Evolutionary conservation across 2,329 filamentous ascomycete species (phyloP).

Genomic region (Neopestalotiopsis rosae): DNA sequence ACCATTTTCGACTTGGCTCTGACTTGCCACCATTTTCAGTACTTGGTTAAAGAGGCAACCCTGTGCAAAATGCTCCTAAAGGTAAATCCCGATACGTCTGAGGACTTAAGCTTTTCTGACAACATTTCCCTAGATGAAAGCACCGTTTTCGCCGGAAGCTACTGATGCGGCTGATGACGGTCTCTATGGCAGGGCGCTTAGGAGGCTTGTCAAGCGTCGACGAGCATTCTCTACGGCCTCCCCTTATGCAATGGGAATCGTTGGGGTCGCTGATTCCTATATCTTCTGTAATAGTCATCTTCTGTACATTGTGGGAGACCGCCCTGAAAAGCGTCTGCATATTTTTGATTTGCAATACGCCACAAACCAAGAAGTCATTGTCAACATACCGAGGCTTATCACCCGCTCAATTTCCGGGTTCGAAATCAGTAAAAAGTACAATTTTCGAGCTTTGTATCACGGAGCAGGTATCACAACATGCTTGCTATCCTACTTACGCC

Average conservation of each 20-base stretch:
- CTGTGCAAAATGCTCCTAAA: constrained; percentile 64
- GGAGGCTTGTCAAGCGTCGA: constrained; percentile 65
- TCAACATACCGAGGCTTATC: constrained; percentile 56
- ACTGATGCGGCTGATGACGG: constrained; percentile 34
- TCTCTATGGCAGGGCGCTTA: constrained; percentile 57
- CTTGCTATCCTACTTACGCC: constrained; percentile 51
- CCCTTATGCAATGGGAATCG: constrained; percentile 65
- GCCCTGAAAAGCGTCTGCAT: constrained; percentile 48
- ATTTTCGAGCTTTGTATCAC: constrained; percentile 62
- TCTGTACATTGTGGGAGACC: constrained; percentile 63
- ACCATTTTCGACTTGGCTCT: constrained; percentile 63
- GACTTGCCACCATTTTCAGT: constrained; percentile 56
- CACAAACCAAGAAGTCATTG: constrained; percentile 55
- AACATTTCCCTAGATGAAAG: constrained; percentile 37
- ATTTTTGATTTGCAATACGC: constrained; percentile 62
- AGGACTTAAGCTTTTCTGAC: constrained; percentile 28
- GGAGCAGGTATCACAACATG: constrained; percentile 63
- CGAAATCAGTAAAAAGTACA: constrained; percentile 42
- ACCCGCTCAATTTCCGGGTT: constrained; percentile 42
- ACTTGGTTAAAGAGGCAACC: constrained; percentile 57
- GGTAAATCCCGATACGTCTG: constrained; percentile 46
- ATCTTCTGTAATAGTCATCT: constrained; percentile 68
- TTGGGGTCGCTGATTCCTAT: constrained; percentile 67
- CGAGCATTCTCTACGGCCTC: constrained; percentile 63
- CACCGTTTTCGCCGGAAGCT: constrained; percentile 37